Base-by-base conservation (phyloP, 345 rosid species). In the Citrus unshiu region DNA sequence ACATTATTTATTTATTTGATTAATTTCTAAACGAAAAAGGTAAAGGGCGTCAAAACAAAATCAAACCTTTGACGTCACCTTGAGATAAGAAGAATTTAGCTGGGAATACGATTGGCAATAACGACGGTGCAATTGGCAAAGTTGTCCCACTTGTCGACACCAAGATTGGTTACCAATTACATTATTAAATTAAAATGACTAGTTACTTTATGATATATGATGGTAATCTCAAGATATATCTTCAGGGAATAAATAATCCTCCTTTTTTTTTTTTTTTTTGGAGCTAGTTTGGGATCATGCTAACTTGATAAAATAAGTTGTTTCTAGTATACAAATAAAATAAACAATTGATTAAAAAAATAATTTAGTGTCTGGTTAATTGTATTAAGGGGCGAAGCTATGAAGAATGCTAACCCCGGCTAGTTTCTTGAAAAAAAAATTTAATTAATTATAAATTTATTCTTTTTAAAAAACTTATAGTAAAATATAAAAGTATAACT, bases 331-430 rank as follows among this genome's bases (percentile, higher is more conserved):
- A 12, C 2, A 43, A 9, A 10, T 43, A 12, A 12, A 43, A 43
- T 3, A 43, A 43, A 0, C 0, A 43, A 9, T 43, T 12, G 16
- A 43, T 43, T 12, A 43, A 1, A 43, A 40, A 40, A 40, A 2
- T 5, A 40, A 0, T 2, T 9, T 40, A 0, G 49, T 40, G 10
- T 40, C 2, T 0, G 4, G 4, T 9, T 2, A 40, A 9, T 0
- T 35, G 3, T 40, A 3, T 9, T 10, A 0, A 0, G 0, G 6
- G 35, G 0, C 35, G 35, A 34, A 5, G 35, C 35, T 34, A 34
- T 34, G 35, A 34, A 4, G 0, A 5, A 32, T 1, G 35, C 35
- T 34, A 34, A 34, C 35, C 6, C 1, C 0, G 0, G 6, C 6
- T 34, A 4, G 1, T 34, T 34, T 34, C 35, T 34, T 34, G 35